Base-by-base conservation (phyloP, 441 rosid genomes). In the Iberis amara region DNA sequence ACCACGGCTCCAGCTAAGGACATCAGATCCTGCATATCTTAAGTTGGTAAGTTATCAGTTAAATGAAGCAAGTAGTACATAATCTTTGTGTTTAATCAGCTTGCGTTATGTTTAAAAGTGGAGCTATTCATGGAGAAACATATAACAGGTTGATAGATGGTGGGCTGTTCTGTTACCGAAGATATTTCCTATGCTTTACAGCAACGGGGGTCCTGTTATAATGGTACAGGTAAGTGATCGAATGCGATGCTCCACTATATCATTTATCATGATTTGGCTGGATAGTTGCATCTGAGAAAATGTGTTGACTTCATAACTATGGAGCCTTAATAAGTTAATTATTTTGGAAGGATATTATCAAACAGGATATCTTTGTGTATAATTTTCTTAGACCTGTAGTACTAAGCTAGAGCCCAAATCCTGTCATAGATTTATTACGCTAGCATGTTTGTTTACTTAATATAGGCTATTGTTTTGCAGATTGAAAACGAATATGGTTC, bases 401-500 rank as follows among this genome's bases (percentile, higher is more conserved):
- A 30, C 33, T 30, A 24, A 24, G 27, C 27, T 24, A 24, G 27
- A 24, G 2, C 2, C 27, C 4, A 24, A 24, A 30, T 30, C 6
- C 0, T 1, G 8, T 7, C 33, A 2, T 7, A 0, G 33, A 30
- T 7, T 8, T 30, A 2, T 30, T 2, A 30, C 0, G 1, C 6
- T 30, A 0, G 6, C 33, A 30, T 30, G 33, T 7, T 3, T 52
- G 31, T 7, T 45, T 39, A 14, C 32, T 8, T 6, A 58, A 3
- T 8, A 10, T 43, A 45, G 39, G 14, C 14, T 64, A 30, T 30
- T 30, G 50, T 7, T 54, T 73, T 58, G 56, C 87, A 91, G 98
- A 78, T 88, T 52, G 96, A 91, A 79, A 88, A 91, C 75, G 98
- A 91, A 74, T 91, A 69, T 73, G 98, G 98, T 46, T 91, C 98